Conservation (phyloP, 2,329 filamentous ascomycete genomes). For the Elsinoe ampelina region DNA sequence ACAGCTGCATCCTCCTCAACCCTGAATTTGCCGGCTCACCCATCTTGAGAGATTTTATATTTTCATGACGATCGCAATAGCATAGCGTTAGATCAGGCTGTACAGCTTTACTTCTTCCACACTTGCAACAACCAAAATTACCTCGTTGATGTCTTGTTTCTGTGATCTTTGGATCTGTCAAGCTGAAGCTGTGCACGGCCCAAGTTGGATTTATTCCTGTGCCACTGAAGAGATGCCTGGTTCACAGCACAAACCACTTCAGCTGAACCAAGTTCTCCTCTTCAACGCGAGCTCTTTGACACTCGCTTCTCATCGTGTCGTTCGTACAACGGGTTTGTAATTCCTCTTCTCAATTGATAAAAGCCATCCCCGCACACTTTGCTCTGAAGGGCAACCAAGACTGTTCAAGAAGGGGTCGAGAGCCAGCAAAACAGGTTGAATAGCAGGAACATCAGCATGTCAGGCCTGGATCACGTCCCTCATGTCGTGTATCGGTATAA, state of each 20-base stretch:
- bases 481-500: neutral
- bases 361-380: too few relatives aligned
- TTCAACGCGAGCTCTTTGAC: neutral
- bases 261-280: neutral
- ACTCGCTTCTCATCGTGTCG: neutral
- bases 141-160: neutral
- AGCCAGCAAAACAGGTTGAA: too few relatives aligned
- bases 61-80: constrained; percentile 30
- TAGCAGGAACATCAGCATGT: neutral
- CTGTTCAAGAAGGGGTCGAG: too few relatives aligned
- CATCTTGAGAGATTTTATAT: constrained; percentile 82
- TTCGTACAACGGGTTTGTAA: neutral
- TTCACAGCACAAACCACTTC: neutral
- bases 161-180: neutral
- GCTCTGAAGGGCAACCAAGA: too few relatives aligned
- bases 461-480: neutral
- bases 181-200: too few relatives aligned
- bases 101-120: neutral
- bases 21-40: constrained; percentile 91
- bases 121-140: neutral
- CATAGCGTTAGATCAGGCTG: neutral
- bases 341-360: too few relatives aligned
- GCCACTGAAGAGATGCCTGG: neutral
- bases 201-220: too few relatives aligned
- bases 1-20: constrained; percentile 79